These are phyloP conservation scores for Serendipita sp. DNA, from an alignment of 768 basidiomycete genomes.

Conservation along the genomic window DNA sequence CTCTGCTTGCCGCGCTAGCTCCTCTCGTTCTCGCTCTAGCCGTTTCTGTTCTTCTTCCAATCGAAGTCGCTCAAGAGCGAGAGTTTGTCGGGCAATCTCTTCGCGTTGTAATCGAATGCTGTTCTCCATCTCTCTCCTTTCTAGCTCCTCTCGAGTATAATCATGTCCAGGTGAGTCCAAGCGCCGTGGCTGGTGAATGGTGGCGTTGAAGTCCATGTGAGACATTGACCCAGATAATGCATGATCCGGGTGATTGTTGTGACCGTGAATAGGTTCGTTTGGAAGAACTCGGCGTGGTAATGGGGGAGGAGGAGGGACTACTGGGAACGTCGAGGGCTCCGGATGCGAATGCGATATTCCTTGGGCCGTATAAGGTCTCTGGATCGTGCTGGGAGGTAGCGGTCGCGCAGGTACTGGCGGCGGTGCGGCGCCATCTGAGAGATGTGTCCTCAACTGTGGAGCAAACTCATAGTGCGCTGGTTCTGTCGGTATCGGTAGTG, in stretches of 20 bases:
- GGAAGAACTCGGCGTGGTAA: background rate
- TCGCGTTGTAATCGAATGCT: background rate
- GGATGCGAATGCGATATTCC: background rate
- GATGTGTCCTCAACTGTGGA: background rate
- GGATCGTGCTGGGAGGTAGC: background rate
- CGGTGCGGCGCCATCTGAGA: background rate
- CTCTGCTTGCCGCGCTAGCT: background rate
- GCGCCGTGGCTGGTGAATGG: background rate
- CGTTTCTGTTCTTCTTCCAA: background rate
- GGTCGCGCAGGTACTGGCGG: conserved; percentile 3
- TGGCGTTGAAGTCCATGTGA: background rate
- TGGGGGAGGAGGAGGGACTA: background rate
- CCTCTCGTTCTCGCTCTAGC: background rate
- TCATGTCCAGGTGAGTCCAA: background rate
- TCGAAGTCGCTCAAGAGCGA: background rate
- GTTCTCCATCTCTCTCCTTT: background rate
- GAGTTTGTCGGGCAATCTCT: background rate
- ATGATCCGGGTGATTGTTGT: background rate
- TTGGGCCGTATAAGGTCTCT: background rate
- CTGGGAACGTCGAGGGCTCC: background rate
- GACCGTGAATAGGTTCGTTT: background rate
- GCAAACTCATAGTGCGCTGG: background rate
- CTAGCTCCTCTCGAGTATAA: background rate
- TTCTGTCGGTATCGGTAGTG: background rate
- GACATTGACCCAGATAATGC: background rate